Percentiles rank a stretch among this genome's conserved stretches.
Evolutionary conservation across 805 yeast genomes (phyloP).

Genomic region (Naumovozyma castellii): DNA sequence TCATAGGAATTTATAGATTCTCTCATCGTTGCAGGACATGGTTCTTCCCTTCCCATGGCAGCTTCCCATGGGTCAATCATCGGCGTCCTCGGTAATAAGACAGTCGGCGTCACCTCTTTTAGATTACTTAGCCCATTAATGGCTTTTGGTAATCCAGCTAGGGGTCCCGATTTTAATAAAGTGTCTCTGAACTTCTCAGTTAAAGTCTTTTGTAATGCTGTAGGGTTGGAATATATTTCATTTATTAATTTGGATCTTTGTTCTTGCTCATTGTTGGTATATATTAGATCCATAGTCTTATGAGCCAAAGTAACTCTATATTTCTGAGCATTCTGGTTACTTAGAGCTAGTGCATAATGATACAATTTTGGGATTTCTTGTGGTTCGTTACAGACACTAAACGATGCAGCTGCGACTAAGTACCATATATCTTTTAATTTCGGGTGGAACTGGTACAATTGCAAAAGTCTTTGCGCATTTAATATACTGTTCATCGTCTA

Average conservation of each 20-base stretch:
- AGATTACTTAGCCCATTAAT: slow-evolving; percentile 68
- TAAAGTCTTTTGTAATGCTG: slow-evolving; percentile 19
- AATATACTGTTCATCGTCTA: slow-evolving; percentile 19
- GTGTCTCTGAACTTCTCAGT: slow-evolving; percentile 65
- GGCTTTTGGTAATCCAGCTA: slow-evolving; percentile 76
- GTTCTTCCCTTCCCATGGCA: slow-evolving; percentile 13
- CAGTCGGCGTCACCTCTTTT: slow-evolving; percentile 53
- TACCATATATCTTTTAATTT: slow-evolving; percentile 58
- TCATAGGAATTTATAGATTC: slow-evolving; percentile 5
- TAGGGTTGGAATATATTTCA: slow-evolving; percentile 12
- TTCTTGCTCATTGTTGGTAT: slow-evolving; percentile 3
- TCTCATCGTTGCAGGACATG: slow-evolving; percentile 9
- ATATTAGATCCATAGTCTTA: slow-evolving; percentile 13
- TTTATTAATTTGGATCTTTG: slow-evolving; percentile 9
- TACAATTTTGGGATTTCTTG: slow-evolving; percentile 68
- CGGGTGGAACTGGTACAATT: slow-evolving; percentile 36
- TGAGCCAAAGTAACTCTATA: slow-evolving; percentile 15
- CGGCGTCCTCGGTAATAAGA: slow-evolving; percentile 22
- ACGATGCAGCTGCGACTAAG: slow-evolving; percentile 67
- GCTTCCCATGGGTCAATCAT: slow-evolving; percentile 22
- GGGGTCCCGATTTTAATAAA: slow-evolving; percentile 64
- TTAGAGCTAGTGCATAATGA: slow-evolving; percentile 48
- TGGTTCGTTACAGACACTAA: slow-evolving; percentile 75
- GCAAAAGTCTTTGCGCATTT: slow-evolving; percentile 23
- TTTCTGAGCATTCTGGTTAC: slow-evolving; percentile 13